Percentiles rank a stretch among this genome's conserved stretches.
Evolutionary conservation across 2,329 filamentous ascomycete species (phyloP).

Genomic region (Apiospora kogelbergensis): DNA sequence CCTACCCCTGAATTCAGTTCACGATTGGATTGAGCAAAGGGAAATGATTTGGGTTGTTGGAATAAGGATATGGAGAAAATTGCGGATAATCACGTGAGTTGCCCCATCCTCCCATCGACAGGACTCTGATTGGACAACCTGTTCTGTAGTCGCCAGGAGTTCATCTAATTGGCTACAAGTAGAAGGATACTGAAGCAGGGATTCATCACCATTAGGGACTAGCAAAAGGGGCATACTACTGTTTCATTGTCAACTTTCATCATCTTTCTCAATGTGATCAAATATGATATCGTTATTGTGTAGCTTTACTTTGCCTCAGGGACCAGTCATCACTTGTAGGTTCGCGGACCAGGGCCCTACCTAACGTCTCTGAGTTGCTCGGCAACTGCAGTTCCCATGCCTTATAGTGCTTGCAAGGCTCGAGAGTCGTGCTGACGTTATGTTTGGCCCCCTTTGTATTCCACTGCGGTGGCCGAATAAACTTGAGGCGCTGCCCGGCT

Average conservation of each 20-base stretch:
- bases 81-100: neutral
- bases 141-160: neutral
- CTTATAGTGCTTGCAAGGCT: neutral
- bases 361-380: too few species aligned
- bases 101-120: neutral
- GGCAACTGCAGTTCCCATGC: neutral
- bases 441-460: neutral
- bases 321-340: too few species aligned
- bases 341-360: too few species aligned
- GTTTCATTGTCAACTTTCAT: neutral
- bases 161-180: neutral
- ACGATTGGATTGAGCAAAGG: neutral
- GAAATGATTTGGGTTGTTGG: neutral
- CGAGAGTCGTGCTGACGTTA: neutral
- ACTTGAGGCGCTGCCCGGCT: neutral
- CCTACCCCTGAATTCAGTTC: neutral
- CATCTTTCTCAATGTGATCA: neutral
- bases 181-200: neutral
- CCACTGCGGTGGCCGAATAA: neutral
- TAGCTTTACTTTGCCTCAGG: too few species aligned
- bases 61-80: slow-evolving; percentile 3
- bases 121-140: neutral
- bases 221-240: neutral
- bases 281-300: too few species aligned
- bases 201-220: too few species aligned